These are phyloP conservation scores for Carex littledalei DNA, from an alignment of 176 grass and related monocot species.

Conservation along the genomic window DNA sequence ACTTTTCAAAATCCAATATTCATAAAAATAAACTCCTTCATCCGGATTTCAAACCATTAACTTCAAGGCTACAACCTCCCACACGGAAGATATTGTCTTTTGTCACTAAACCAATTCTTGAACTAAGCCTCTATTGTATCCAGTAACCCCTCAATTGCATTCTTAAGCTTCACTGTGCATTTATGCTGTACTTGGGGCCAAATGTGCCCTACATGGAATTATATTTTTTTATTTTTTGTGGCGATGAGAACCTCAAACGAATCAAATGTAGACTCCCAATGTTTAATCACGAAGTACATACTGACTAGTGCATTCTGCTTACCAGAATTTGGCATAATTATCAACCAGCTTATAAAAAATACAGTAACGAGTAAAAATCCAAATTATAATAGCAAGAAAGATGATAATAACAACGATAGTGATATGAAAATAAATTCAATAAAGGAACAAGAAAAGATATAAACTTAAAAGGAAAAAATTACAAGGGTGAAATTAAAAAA, in stretches of 20 bases:
- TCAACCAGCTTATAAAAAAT: not conserved
- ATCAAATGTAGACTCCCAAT: not conserved
- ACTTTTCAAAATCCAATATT: no score
- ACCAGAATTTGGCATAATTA: not conserved
- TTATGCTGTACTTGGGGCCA: not conserved
- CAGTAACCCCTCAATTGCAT: not conserved
- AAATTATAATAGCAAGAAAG: not conserved
- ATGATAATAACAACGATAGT: not conserved
- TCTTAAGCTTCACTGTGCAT: not conserved
- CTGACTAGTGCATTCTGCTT: not conserved
- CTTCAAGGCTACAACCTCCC: no score
- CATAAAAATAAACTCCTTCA: no score
- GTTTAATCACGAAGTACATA: not conserved
- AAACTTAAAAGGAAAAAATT: not conserved
- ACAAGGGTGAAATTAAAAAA: not conserved
- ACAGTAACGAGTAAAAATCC: not conserved
- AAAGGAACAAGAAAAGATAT: not conserved
- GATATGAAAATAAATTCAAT: not conserved
- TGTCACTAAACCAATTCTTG: no score
- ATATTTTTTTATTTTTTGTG: not conserved
- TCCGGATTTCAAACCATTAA: no score
- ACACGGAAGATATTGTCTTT: no score
- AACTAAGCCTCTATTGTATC: not conserved
- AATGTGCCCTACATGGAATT: not conserved
- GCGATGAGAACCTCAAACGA: not conserved